A percentile compares a stretch with the other conserved stretches of the same genome.
Evolutionary conservation across 108 stramenopile species (phyloP).

Genomic region (Cyclotella atomus): DNA sequence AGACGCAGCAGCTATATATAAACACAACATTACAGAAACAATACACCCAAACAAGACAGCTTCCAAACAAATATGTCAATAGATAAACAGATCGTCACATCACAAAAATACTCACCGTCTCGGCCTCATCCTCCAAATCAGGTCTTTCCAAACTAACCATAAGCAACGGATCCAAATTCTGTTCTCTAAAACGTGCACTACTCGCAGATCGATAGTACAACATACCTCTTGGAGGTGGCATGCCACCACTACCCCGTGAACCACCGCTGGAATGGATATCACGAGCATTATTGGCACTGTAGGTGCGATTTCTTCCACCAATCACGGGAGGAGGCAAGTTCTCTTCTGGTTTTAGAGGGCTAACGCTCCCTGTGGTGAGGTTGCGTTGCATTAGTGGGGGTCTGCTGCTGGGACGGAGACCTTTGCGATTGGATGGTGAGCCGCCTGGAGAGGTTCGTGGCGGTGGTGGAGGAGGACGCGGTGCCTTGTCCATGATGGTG

Average conservation of each 20-base stretch:
- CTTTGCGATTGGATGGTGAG: neutral
- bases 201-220: neutral
- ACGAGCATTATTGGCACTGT: neutral
- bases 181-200: neutral
- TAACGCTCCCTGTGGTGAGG: slow-evolving; percentile 6
- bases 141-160: slow-evolving; percentile 45
- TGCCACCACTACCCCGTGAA: neutral
- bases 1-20: neutral
- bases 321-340: neutral
- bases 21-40: neutral
- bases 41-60: too few relatives aligned
- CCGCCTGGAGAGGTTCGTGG: neutral
- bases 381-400: slow-evolving; percentile 8
- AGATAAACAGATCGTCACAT: neutral
- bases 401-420: neutral
- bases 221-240: neutral
- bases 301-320: neutral
- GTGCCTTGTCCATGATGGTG: too few relatives aligned
- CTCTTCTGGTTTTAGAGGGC: neutral
- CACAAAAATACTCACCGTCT: slow-evolving; percentile 27
- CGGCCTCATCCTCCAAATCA: slow-evolving; percentile 40
- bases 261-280: neutral
- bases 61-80: too few relatives aligned
- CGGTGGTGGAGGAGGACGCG: slow-evolving; percentile 1
- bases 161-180: slow-evolving; percentile 20